Evolutionary conservation across 345 rosid species (phyloP), one percentile per base, ranked within the genome.

Genomic region (Combretum micranthum): DNA sequence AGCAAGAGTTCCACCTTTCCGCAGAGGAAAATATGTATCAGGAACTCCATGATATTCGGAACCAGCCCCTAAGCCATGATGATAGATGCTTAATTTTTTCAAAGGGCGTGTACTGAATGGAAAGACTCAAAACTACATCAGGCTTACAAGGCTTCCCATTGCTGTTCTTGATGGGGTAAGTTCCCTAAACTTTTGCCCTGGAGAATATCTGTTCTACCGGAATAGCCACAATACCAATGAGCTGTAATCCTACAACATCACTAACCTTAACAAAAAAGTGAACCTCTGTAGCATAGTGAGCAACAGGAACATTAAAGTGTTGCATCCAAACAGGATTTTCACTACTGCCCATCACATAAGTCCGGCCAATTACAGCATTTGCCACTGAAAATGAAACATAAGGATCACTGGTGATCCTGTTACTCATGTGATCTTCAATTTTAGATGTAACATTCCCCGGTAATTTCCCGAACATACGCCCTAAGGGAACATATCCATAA

Each of bases 321-420:
- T 92, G 98, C 77, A 7, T 47, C 97, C 98, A 92, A 45, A 73
- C 84, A 68, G 98, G 98, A 62, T 92, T 75, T 66, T 92, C 94
- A 13, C 58, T 55, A 75, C 88, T 92, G 78, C 83, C 86, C 37
- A 88, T 71, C 72, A 92, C 98, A 59, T 62, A 88, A 23, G 98
- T 92, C 77, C 97, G 75, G 50, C 95, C 96, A 26, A 88, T 55
- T 19, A 86, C 89, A 11, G 98, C 95, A 69, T 25, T 52, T 12
- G 75, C 60, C 52, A 92, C 69, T 1, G 88, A 63, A 20, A 92
- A 70, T 13, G 98, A 70, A 53, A 92, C 93, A 21, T 92, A 92
- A 46, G 98, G 98, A 74, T 92, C 98, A 52, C 98, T 92, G 1
- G 98, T 92, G 53, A 84, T 75, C 75, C 73, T 86, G 53, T 54